Evolutionary conservation across 768 basidiomycete genomes (phyloP), one percentile per base, ranked within the genome.

Genomic region (Calocera viscosa): DNA sequence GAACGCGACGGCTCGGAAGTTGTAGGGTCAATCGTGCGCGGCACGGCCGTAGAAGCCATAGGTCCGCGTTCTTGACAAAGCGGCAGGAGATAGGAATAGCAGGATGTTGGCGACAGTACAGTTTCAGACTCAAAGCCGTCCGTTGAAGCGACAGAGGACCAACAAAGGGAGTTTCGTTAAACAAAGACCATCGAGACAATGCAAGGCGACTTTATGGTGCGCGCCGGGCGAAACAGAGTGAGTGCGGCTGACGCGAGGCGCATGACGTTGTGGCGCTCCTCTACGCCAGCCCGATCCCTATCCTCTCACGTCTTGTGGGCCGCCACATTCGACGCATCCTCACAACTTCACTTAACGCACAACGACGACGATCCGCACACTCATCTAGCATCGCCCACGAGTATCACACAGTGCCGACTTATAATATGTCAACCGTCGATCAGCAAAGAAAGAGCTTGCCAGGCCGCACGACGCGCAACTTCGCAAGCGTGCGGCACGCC

Each of bases 231-330:
- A 47, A 19, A 47, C 19, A 7, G 19, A 3, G 7, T 17, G 5
- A 47, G 43, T 24, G 53, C 24, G 26, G 16, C 24, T 60, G 24
- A 60, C 24, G 53, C 30, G 30, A 28, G 53, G 53, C 24, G 30
- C 53, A 60, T 60, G 53, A 60, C 53, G 53, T 60, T 60, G 53
- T 60, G 53, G 53, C 53, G 53, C 30, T 12, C 53, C 30, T 26
- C 2, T 60, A 2, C 26, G 26, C 43, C 5, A 22, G 53, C 26
- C 7, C 53, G 53, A 26, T 60, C 53, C 53, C 53, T 32, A 28
- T 32, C 24, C 5, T 32, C 53, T 11, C 53, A 28, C 14, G 14
- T 60, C 22, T 26, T 5, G 53, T 10, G 14, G 53, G 22, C 53
- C 11, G 30, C 53, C 3, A 14, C 53, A 10, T 5, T 28, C 53